Conservation (phyloP, 306 rosid genomes). For the Lathyrus oleraceus region DNA sequence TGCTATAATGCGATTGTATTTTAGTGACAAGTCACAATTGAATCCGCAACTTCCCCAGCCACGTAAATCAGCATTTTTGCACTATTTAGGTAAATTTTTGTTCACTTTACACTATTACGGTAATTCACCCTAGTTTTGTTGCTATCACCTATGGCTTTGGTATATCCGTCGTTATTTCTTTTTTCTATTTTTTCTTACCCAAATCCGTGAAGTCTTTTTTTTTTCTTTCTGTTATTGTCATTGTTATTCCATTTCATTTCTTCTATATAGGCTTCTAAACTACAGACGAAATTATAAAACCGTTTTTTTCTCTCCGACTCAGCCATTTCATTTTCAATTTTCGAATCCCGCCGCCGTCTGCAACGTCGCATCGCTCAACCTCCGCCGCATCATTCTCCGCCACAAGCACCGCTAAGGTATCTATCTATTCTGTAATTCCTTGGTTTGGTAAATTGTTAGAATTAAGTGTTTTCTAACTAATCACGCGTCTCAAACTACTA, state of each 20-base stretch:
- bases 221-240: not conserved
- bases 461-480: not conserved
- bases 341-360: not conserved
- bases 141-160: not conserved
- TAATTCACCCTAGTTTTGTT: not conserved
- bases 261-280: not conserved
- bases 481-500: not conserved
- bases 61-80: not conserved
- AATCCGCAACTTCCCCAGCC: not conserved
- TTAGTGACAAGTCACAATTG: not conserved
- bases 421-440: not conserved
- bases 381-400: not conserved
- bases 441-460: not conserved
- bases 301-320: not conserved
- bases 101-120: not conserved
- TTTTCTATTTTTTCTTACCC: not conserved
- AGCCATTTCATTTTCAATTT: not conserved
- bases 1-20: not conserved
- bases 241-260: not conserved
- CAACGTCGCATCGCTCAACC: not conserved
- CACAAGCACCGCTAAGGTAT: not conserved
- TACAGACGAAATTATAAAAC: not conserved
- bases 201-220: not conserved
- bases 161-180: slow-evolving; percentile 4
- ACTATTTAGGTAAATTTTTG: not conserved